A percentile compares a stretch with the other conserved stretches of the same genome.
Conservation (phyloP, 1,139 yeast genomes). For the Kodamaea plutei region DNA sequence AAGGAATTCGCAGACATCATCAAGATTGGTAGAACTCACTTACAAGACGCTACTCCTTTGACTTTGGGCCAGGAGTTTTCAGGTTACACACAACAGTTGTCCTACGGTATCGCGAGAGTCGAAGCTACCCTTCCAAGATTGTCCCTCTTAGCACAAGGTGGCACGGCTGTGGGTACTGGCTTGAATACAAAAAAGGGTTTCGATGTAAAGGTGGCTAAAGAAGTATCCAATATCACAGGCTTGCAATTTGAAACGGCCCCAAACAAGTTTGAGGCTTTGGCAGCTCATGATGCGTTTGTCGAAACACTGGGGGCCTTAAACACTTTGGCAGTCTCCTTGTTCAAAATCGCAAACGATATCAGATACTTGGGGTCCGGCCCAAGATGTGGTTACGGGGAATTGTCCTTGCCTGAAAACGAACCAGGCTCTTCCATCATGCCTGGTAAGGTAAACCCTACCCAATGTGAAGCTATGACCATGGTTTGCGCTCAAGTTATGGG, state of each 20-base stretch:
- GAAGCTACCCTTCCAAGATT: slow-evolving; percentile 18
- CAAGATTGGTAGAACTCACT: slow-evolving; percentile 21
- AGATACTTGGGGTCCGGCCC: slow-evolving; percentile 22
- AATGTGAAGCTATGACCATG: slow-evolving; percentile 21
- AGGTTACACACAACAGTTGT: slow-evolving; percentile 19
- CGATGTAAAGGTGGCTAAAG: slow-evolving; percentile 16
- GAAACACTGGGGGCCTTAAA: slow-evolving; percentile 21
- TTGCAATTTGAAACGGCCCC: slow-evolving; percentile 19
- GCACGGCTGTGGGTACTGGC: slow-evolving; percentile 22
- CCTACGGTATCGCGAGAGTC: slow-evolving; percentile 18
- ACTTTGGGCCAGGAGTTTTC: slow-evolving; percentile 20
- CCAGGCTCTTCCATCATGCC: slow-evolving; percentile 22
- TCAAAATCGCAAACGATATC: slow-evolving; percentile 20
- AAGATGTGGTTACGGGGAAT: slow-evolving; percentile 21
- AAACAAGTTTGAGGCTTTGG: slow-evolving; percentile 21
- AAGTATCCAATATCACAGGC: slow-evolving; percentile 17
- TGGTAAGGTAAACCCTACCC: slow-evolving; percentile 22
- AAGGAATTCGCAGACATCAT: slow-evolving; percentile 17
- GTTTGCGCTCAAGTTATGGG: slow-evolving; percentile 20
- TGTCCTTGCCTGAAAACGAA: slow-evolving; percentile 20
- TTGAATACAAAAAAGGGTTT: slow-evolving; percentile 18
- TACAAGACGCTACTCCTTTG: slow-evolving; percentile 21
- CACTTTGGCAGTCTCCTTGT: slow-evolving; percentile 18
- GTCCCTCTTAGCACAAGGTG: slow-evolving; percentile 20
- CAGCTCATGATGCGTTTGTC: slow-evolving; percentile 21